These are phyloP conservation scores for Aspergillus neoniger DNA, from an alignment of 2,329 filamentous ascomycete species.

Conservation along the genomic window DNA sequence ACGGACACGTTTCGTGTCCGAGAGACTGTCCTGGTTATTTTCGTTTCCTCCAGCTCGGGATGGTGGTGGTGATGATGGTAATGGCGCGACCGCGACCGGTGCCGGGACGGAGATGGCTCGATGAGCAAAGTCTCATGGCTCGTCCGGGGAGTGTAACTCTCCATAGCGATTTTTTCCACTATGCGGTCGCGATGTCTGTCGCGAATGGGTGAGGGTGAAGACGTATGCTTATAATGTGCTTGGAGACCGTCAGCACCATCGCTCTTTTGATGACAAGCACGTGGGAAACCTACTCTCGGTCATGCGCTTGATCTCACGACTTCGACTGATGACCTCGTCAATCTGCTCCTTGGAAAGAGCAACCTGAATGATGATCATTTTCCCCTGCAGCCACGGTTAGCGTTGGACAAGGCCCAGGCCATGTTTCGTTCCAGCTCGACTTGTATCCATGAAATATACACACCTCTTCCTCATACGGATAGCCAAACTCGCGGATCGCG, in stretches of 20 bases:
- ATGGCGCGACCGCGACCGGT: conserved; percentile 28
- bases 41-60: conserved; percentile 30
- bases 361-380: conserved; percentile 77
- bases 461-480: conserved; percentile 85
- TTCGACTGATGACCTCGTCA: conserved; percentile 81
- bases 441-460: conserved; percentile 28
- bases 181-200: conserved; percentile 22
- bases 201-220: conserved; percentile 28
- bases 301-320: conserved; percentile 59
- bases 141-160: conserved; percentile 28
- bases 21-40: conserved; percentile 29
- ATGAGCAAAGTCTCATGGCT: conserved; percentile 36
- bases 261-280: conserved; percentile 1
- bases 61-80: conserved; percentile 23
- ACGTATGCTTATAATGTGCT: conserved; percentile 29
- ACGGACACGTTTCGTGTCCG: conserved; percentile 41
- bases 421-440: neutral
- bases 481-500: conserved; percentile 80
- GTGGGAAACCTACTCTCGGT: conserved; percentile 34
- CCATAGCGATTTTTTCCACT: conserved; percentile 33
- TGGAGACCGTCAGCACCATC: conserved; percentile 4
- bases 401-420: neutral
- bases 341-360: conserved; percentile 89
- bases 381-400: conserved; percentile 58
- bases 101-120: conserved; percentile 33